Base-by-base conservation (phyloP, 2,329 filamentous ascomycete genomes). In the Botrytis paeoniae region DNA sequence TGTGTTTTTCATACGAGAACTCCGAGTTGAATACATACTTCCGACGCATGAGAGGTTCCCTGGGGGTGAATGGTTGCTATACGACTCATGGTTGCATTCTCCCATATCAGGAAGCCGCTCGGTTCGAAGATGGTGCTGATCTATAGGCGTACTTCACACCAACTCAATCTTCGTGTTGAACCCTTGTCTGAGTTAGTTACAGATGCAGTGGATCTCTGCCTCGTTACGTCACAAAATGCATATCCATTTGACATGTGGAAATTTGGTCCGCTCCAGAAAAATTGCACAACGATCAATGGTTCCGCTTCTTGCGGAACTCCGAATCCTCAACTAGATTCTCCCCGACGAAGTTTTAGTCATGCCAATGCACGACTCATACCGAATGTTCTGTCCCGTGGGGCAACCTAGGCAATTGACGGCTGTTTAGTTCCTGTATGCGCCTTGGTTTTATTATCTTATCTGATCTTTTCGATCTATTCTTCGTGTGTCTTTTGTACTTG, bases 381-480 rank as follows among this genome's bases (percentile, higher is more conserved):
- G 37, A 9, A 29, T 63, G 14, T 62, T 62, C 32, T 16, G 14
- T 39, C 60, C 35, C 37, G 37, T 62, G 61, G 25, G 37, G n/a
- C 61, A 41, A 9, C 16, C 37, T 39, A n/a, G 25, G 37, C 35
- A 41, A 57, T 35, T 39, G 16, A 14, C n/a, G 35, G 29, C 41
- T 29, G 22, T 20, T 22, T 66, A 25, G 62, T 35, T 51, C 70
- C 39, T 69, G 54, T 64, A 72, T 54, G 39, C n/a, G 12, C 51
- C 43, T 51, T 32, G 22, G 32, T 61, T 12, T 9, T 69, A 60
- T 68, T 69, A 72, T 72, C 70, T 72, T 72, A 72, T 72, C 70
- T 61, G 70, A 72, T 72, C 70, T 68, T 68, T 68, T 60, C 10
- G 63, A 60, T 69, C 63, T 29, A 45, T 61, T 51, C 29, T 51